Evolutionary conservation across 805 yeast genomes (phyloP).

Genomic region (Candida xiaguanensis): DNA sequence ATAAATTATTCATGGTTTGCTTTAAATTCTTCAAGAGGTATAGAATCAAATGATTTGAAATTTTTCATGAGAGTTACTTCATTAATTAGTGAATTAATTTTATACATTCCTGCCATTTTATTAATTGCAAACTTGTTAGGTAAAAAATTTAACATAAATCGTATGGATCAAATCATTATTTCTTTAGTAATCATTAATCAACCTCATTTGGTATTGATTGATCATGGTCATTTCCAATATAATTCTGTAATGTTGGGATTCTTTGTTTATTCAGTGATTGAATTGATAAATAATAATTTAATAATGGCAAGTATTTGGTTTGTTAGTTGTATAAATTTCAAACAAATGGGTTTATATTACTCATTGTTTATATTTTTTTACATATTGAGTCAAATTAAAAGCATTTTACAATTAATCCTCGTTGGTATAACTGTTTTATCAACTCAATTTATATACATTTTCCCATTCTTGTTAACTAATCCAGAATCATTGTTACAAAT

Average conservation of each 20-base stretch:
- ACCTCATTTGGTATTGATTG: conserved; percentile 79
- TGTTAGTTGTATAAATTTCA: conserved; percentile 74
- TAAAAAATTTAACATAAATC: conserved; percentile 47
- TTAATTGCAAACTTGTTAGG: conserved; percentile 71
- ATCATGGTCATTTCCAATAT: conserved; percentile 97
- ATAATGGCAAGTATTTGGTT: conserved; percentile 73
- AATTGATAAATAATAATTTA: conserved; percentile 59
- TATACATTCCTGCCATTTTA: conserved; percentile 79
- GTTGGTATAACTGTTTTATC: conserved; percentile 62
- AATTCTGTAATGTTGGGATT: conserved; percentile 93
- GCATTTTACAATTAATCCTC: conserved; percentile 51
- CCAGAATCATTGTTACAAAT: conserved; percentile 43
- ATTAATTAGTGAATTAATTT: conserved; percentile 64
- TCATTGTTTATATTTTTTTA: conserved; percentile 85
- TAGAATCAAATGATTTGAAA: conserved; percentile 64
- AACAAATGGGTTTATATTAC: conserved; percentile 94
- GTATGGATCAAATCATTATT: conserved; percentile 73
- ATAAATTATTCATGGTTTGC: conserved; percentile 74
- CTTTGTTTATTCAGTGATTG: conserved; percentile 62
- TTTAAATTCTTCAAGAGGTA: conserved; percentile 68
- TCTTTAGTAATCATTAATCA: conserved; percentile 79
- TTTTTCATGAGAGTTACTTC: conserved; percentile 84
- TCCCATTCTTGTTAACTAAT: conserved; percentile 54
- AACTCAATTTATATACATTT: conserved; percentile 48
- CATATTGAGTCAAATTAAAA: conserved; percentile 51